Percentiles rank a stretch among this genome's conserved stretches.
These are phyloP conservation scores for Alternaria gansuensis DNA, from an alignment of 2,329 filamentous ascomycete genomes.

Conservation along the genomic window DNA sequence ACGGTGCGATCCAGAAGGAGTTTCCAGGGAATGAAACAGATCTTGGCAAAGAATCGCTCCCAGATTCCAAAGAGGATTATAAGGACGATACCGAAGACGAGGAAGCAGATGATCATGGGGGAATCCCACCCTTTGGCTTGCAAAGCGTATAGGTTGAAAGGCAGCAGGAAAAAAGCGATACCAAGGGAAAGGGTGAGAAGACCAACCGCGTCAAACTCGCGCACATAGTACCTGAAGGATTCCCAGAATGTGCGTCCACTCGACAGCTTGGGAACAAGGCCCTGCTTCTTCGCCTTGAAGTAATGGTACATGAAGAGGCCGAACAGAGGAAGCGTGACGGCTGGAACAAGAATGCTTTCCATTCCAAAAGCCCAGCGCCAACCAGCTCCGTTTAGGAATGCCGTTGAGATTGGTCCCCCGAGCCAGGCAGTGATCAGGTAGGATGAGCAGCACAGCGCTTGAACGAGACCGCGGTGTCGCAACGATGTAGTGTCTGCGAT, in stretches of 20 bases:
- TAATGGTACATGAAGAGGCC: slow-evolving; percentile 65
- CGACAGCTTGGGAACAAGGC: slow-evolving; percentile 53
- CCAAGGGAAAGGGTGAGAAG: slow-evolving; percentile 68
- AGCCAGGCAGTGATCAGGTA: slow-evolving; percentile 35
- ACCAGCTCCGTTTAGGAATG: slow-evolving; percentile 58
- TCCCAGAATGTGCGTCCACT: slow-evolving; percentile 42
- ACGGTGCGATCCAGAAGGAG: slow-evolving; percentile 61
- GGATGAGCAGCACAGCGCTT: slow-evolving; percentile 55
- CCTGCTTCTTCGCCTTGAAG: slow-evolving; percentile 65
- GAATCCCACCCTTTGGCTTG: slow-evolving; percentile 46
- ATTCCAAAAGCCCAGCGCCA: slow-evolving; percentile 74
- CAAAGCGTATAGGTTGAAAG: slow-evolving; percentile 65
- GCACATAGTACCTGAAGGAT: slow-evolving; percentile 62
- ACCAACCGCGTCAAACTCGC: slow-evolving; percentile 71
- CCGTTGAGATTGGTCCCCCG: slow-evolving; percentile 29
- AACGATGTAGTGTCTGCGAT: slow-evolving; percentile 72
- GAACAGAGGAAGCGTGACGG: slow-evolving; percentile 69
- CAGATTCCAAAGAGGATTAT: slow-evolving; percentile 51
- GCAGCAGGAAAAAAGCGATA: slow-evolving; percentile 72
- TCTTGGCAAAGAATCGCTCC: slow-evolving; percentile 53
- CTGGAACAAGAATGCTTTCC: slow-evolving; percentile 70
- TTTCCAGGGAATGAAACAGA: slow-evolving; percentile 56
- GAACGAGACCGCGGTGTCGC: slow-evolving; percentile 69
- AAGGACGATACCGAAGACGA: slow-evolving; percentile 49
- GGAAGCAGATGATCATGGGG: slow-evolving; percentile 51